Conservation (phyloP, 768 basidiomycete genomes). For the Boletus bicolor region DNA sequence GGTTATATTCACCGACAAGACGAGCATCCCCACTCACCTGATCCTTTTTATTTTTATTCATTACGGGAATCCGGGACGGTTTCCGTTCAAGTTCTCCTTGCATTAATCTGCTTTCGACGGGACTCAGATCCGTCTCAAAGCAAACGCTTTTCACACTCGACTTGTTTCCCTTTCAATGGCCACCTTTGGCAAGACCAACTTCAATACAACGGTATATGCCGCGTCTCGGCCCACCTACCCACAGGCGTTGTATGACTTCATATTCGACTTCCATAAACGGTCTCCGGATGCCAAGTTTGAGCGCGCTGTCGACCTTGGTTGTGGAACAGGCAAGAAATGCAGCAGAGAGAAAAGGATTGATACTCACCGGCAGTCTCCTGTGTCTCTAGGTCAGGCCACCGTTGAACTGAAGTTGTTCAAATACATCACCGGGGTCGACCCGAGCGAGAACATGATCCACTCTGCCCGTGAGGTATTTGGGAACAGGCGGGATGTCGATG, state of each 20-base stretch:
- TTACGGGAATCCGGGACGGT: background rate
- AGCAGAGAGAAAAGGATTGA: background rate
- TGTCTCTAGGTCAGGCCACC: slow-evolving; percentile 63
- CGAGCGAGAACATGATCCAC: slow-evolving; percentile 66
- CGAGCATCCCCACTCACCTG: background rate
- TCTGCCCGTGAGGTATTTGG: slow-evolving; percentile 37
- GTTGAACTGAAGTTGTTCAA: slow-evolving; percentile 52
- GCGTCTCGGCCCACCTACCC: slow-evolving; percentile 72
- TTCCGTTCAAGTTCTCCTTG: background rate
- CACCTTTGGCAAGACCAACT: slow-evolving; percentile 65
- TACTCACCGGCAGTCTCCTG: background rate
- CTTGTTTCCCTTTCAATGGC: slow-evolving; percentile 45
- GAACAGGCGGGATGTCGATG: background rate
- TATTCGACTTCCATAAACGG: slow-evolving; percentile 54
- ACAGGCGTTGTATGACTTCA: slow-evolving; percentile 54
- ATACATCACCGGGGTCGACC: slow-evolving; percentile 71
- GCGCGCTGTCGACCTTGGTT: slow-evolving; percentile 70
- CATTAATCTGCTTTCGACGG: too few relatives aligned
- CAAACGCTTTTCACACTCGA: background rate
- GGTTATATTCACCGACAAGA: background rate
- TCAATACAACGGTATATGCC: slow-evolving; percentile 61
- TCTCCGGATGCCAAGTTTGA: slow-evolving; percentile 39
- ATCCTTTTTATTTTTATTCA: background rate
- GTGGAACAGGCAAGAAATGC: slow-evolving; percentile 61
- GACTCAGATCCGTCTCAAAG: background rate